These are phyloP conservation scores for Cystofilobasidium bisporidii DNA, from an alignment of 768 basidiomycete genomes.

Conservation along the genomic window DNA sequence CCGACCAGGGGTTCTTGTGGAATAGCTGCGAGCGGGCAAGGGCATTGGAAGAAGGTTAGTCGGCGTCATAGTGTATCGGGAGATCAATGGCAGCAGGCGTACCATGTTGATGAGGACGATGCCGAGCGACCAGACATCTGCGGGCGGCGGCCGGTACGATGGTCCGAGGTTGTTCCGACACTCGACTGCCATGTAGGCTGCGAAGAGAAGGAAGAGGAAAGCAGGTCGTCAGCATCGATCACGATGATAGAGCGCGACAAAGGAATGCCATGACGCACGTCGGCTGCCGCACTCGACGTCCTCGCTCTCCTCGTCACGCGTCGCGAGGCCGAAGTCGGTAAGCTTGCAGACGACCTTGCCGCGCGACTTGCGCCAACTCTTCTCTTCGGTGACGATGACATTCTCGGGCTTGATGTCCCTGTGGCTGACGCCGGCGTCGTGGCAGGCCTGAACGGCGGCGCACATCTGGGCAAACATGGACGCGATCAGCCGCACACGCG, in stretches of 20 bases:
- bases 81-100: constrained; percentile 34
- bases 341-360: constrained; percentile 92
- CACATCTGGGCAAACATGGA: constrained; percentile 99
- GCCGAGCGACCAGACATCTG: constrained; percentile 97
- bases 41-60: constrained; percentile 24
- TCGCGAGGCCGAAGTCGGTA: constrained; percentile 91
- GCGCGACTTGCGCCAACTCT: constrained; percentile 50
- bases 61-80: constrained; percentile 4
- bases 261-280: constrained; percentile 48
- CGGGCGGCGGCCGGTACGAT: constrained; percentile 83
- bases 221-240: constrained; percentile 12
- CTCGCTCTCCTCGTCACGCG: constrained; percentile 72
- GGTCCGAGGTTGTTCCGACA: constrained; percentile 96
- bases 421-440: constrained; percentile 81
- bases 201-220: constrained; percentile 26
- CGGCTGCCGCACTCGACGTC: constrained; percentile 99
- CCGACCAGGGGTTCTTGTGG: constrained; percentile 97
- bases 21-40: constrained; percentile 57
- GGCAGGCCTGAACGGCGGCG: constrained; percentile 89
- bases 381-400: constrained; percentile 83
- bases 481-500: constrained; percentile 81
- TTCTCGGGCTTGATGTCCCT: constrained; percentile 99
- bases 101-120: constrained; percentile 97
- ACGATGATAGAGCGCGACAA: background rate
- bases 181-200: constrained; percentile 48